A percentile compares a stretch with the other conserved stretches of the same genome.
Evolutionary conservation across 148 eudicot species (phyloP).

Genomic region (Selenicereus undatus): DNA sequence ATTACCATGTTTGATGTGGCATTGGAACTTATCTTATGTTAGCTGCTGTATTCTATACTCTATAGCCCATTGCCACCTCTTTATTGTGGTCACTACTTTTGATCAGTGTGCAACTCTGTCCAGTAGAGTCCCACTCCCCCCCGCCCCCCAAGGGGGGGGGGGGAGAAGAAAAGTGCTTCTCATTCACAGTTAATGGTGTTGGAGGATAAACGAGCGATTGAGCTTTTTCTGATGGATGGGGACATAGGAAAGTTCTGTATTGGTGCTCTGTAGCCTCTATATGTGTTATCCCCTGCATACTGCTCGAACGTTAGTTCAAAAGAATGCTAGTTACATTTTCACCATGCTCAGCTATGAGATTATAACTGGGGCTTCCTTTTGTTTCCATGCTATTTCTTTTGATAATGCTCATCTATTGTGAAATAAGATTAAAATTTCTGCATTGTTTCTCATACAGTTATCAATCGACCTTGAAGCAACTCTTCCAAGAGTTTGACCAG

Average conservation of each 20-base stretch:
- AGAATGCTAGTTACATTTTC: background rate
- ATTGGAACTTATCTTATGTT: too few relatives aligned
- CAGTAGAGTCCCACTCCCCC: too few relatives aligned
- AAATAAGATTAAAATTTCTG: constrained; percentile 13
- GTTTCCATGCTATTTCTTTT: background rate
- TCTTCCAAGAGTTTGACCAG: constrained; percentile 84
- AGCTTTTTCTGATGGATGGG: background rate
- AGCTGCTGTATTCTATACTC: too few relatives aligned
- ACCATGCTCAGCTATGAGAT: background rate
- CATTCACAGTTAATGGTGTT: too few relatives aligned
- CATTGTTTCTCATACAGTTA: constrained; percentile 48
- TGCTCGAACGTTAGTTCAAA: background rate
- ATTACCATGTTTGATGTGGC: too few relatives aligned
- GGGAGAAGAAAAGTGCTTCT: too few relatives aligned
- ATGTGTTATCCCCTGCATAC: background rate
- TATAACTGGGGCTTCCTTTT: background rate
- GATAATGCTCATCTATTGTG: background rate
- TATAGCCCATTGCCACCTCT: too few relatives aligned
- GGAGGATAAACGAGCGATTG: background rate
- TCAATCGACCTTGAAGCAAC: constrained; percentile 93
- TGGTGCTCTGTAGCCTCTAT: background rate
- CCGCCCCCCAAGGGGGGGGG: too few relatives aligned
- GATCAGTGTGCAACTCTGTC: too few relatives aligned
- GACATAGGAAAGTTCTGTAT: background rate
- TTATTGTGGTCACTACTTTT: too few relatives aligned